Evolutionary conservation across 805 yeast species (phyloP).

Genomic region (Candida chauliodis): DNA sequence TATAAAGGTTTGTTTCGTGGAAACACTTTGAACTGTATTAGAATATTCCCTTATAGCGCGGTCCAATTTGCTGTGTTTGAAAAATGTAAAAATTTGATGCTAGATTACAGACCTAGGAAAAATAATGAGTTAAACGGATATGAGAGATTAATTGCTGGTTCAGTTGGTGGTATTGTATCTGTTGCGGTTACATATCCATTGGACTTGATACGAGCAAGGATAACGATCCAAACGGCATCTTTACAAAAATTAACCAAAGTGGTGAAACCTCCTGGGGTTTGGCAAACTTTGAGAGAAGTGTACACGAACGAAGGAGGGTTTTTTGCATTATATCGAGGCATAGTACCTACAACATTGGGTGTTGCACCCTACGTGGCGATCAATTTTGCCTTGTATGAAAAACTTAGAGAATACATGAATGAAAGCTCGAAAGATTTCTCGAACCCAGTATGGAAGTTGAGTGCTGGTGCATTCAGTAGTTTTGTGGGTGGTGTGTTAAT

Average conservation of each 20-base stretch:
- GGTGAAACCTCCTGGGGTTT: conserved; percentile 67
- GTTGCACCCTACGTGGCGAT: conserved; percentile 96
- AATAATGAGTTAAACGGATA: conserved; percentile 40
- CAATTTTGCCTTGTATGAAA: conserved; percentile 87
- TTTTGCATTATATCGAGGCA: conserved; percentile 74
- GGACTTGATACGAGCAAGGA: conserved; percentile 85
- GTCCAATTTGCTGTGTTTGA: conserved; percentile 90
- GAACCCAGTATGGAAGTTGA: conserved; percentile 53
- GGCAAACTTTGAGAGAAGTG: conserved; percentile 52
- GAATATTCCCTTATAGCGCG: conserved; percentile 92
- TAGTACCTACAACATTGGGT: conserved; percentile 87
- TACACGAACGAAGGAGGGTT: conserved; percentile 81
- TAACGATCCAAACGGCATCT: conserved; percentile 83
- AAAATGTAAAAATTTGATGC: conserved; percentile 43
- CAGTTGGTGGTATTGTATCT: conserved; percentile 73
- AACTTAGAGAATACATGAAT: conserved; percentile 56
- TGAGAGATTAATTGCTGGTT: conserved; percentile 73
- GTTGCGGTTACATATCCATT: conserved; percentile 87
- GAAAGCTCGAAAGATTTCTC: conserved; percentile 32
- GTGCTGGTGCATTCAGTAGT: conserved; percentile 83
- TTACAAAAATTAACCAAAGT: conserved; percentile 44
- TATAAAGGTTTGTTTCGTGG: conserved; percentile 86
- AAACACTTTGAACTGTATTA: conserved; percentile 81
- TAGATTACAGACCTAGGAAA: conserved; percentile 13
- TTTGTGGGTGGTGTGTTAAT: conserved; percentile 87